A percentile compares a stretch with the other conserved stretches of the same genome.
These are phyloP conservation scores for Schizothecium vesticola DNA, from an alignment of 495 filamentous ascomycete genomes.

Conservation along the genomic window DNA sequence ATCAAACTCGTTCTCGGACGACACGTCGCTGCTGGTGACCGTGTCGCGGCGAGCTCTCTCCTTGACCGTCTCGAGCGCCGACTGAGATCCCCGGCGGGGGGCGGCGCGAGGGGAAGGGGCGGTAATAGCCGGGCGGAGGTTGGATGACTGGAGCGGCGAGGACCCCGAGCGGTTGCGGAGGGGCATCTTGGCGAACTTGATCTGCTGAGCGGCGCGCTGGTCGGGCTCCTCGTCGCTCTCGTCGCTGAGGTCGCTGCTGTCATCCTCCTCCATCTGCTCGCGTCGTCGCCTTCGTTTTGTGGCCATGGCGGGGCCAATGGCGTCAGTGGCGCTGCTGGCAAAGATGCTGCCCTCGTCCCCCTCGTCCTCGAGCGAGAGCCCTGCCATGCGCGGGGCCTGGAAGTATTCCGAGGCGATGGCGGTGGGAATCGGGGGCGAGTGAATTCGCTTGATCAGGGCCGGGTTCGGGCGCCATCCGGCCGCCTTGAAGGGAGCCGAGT, in stretches of 20 bases:
- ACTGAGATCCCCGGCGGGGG: slow-evolving; percentile 64
- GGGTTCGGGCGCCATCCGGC: slow-evolving; percentile 84
- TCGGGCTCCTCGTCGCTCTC: slow-evolving; percentile 91
- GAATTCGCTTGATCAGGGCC: slow-evolving; percentile 76
- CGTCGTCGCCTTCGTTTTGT: slow-evolving; percentile 55
- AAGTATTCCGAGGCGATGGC: slow-evolving; percentile 89
- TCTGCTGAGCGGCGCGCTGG: slow-evolving; percentile 63
- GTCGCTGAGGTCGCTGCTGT: slow-evolving; percentile 93
- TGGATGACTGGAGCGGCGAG: slow-evolving; percentile 68
- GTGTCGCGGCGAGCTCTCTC: slow-evolving; percentile 76
- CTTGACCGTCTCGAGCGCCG: slow-evolving; percentile 67
- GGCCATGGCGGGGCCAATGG: slow-evolving; percentile 59
- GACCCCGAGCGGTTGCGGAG: slow-evolving; percentile 80
- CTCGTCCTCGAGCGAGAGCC: slow-evolving; percentile 63
- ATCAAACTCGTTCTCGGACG: slow-evolving; percentile 82
- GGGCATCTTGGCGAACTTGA: slow-evolving; percentile 93
- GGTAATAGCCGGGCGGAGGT: slow-evolving; percentile 40
- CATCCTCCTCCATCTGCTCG: slow-evolving; percentile 87
- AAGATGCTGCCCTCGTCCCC: slow-evolving; percentile 77
- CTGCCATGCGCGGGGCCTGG: slow-evolving; percentile 55
- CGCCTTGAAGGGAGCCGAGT: slow-evolving; percentile 89
- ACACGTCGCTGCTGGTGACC: slow-evolving; percentile 86
- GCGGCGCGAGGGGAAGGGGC: slow-evolving; percentile 30
- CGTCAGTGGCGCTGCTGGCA: slow-evolving; percentile 67
- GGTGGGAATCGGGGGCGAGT: slow-evolving; percentile 94